Evolutionary conservation across 306 rosid species (phyloP), one percentile per base, ranked within the genome.

Genomic region (Lotus japonicus): DNA sequence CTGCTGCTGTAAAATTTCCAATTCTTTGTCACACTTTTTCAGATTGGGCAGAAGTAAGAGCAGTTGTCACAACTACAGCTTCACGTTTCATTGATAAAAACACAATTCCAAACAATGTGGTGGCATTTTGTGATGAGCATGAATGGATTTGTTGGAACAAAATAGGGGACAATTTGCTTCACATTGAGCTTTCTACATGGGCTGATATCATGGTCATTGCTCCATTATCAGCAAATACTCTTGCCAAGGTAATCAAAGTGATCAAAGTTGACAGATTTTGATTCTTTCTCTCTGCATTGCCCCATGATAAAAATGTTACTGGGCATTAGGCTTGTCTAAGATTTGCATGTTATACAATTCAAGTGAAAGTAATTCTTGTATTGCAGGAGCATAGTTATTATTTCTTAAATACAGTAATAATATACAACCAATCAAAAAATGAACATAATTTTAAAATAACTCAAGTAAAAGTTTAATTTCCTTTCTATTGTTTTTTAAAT

Each of bases 201-300:
- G 98, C 97, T 72, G 98, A 94, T 60, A 80, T 90, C 68, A 64
- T 94, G 85, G 87, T 94, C 56, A 82, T 94, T 43, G 97, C 97
- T 36, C 98, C 98, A 11, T 72, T 90, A 59, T 94, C 98, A 49
- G 95, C 97, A 19, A 82, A 90, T 76, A 94, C 95, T 13, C 90
- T 94, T 45, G 94, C 69, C 79, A 94, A 90, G 98, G 98, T 94
- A 92, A 68, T 21, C 26, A 57, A 23, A 31, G 98, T 94, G 89
- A 68, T 21, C 26, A 57, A 23, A 31, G 7, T 18, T 9, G 4
- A 4, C 31, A 26, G 31, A 26, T 26, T 26, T 26, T 26, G 31
- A 33, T 7, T n/a, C 61, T 33, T 39, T 52, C 15, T 36, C 46
- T 45, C 21, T 53, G 12, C 31, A 26, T 26, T 26, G 31, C 31